phyloP scores from a whole-genome alignment of 139 green algal genomes.

The Monoraphidium neglectum region DNA sequence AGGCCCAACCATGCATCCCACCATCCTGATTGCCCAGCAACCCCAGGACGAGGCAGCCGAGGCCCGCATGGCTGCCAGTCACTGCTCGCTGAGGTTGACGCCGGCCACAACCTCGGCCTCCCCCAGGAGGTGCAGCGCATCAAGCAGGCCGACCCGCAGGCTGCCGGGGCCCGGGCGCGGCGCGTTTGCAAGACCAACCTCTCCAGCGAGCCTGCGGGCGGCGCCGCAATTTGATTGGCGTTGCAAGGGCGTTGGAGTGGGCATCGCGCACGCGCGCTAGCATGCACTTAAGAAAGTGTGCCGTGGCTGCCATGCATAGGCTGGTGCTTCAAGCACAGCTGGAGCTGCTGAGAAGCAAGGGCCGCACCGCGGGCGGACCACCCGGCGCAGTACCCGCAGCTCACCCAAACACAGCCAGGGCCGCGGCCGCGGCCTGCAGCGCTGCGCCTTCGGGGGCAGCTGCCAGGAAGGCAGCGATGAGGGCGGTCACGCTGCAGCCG shows the following conservation, averaged over 20 bases:
- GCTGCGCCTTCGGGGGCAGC: constrained; percentile 13
- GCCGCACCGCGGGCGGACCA: not conserved
- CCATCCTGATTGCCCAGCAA: no score
- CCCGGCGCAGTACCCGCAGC: not conserved
- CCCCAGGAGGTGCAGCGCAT: constrained; percentile 46
- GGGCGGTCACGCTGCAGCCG: constrained; percentile 76
- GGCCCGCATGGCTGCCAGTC: no score
- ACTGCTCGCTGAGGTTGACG: no score
- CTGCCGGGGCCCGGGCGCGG: constrained; percentile 54
- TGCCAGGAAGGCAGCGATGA: constrained; percentile 76
- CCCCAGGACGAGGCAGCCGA: no score
- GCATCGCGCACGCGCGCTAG: not conserved
- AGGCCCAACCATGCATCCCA: no score
- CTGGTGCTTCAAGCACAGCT: not conserved
- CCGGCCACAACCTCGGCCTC: not conserved
- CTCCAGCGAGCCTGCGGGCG: constrained; percentile 34
- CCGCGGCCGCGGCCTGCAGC: constrained; percentile 63
- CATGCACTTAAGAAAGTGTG: not conserved
- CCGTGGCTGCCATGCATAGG: not conserved
- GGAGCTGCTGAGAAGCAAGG: not conserved
- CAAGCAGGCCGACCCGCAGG: constrained; percentile 61
- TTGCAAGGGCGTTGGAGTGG: not conserved
- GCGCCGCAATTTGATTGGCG: not conserved
- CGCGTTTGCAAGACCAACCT: constrained; percentile 21
- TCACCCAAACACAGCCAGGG: constrained; percentile 78